Conservation (phyloP, 1,139 yeast genomes). For the Blastobotrys elegans region DNA sequence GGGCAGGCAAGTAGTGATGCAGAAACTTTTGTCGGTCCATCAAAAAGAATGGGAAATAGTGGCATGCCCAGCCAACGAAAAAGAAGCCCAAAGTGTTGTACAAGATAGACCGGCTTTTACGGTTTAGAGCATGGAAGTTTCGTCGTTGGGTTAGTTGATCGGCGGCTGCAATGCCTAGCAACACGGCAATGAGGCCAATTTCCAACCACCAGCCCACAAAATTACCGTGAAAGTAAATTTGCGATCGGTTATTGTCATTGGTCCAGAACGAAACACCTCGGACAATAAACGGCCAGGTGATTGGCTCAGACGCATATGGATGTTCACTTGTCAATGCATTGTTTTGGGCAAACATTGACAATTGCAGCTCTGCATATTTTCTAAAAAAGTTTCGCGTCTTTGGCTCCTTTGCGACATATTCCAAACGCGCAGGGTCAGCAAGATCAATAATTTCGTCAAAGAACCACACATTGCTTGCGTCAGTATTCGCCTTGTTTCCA, state of each 20-base stretch:
- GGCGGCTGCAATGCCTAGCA: slow-evolving; percentile 57
- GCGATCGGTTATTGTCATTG: slow-evolving; percentile 51
- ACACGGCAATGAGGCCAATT: slow-evolving; percentile 61
- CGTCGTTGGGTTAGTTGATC: slow-evolving; percentile 80
- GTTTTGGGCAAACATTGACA: slow-evolving; percentile 86
- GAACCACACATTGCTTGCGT: slow-evolving; percentile 65
- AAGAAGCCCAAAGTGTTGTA: slow-evolving; percentile 82
- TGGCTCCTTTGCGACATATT: slow-evolving; percentile 46
- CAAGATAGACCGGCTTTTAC: slow-evolving; percentile 64
- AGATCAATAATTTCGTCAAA: slow-evolving; percentile 69
- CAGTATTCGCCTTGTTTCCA: slow-evolving; percentile 79
- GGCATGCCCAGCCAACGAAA: slow-evolving; percentile 87
- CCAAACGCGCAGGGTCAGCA: slow-evolving; percentile 52
- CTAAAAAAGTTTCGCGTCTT: slow-evolving; percentile 67
- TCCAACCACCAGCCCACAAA: slow-evolving; percentile 91
- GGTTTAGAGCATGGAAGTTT: slow-evolving; percentile 51
- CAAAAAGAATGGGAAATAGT: slow-evolving; percentile 66
- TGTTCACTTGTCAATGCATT: slow-evolving; percentile 82
- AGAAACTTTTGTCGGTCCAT: slow-evolving; percentile 94
- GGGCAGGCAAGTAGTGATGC: slow-evolving; percentile 98
- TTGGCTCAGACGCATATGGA: slow-evolving; percentile 94
- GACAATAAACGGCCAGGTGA: slow-evolving; percentile 87
- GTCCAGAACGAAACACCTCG: slow-evolving; percentile 98
- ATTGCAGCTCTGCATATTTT: slow-evolving; percentile 88
- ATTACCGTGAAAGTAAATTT: slow-evolving; percentile 88